Base-by-base conservation (phyloP, 371 early-diverging fungal species). In the Syncephalastrum sp. region DNA sequence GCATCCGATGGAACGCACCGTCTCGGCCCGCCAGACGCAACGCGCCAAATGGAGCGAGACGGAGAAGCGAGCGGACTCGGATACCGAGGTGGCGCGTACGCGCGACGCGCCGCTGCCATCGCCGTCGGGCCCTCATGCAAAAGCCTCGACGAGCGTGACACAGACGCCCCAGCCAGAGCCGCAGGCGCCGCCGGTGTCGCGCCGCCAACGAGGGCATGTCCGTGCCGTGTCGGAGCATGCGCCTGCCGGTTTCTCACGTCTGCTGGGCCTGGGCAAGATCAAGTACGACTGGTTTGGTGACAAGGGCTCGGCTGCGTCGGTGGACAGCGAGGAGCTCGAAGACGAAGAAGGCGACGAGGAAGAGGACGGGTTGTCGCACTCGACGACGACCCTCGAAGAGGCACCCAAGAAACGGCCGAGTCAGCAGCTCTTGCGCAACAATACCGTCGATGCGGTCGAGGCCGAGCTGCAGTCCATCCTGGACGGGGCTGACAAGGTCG, bases 391-490 rank as follows among this genome's bases (percentile, higher is more conserved):
- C 1, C 17, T 53, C 21, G 60, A 53, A 21, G 60, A 59, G 16
- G 23, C 38, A 2, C 38, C 38, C 38, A 33, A 33, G 12, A 33
- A 50, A 41, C 46, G 17, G 13, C 51, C 24, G 38, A 49, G 63
- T 6, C 68, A 62, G 15, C 52, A 49, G 21, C 50, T 69, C 3
- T 60, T 70, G 19, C 57, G 74, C 50, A 66, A 70, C 42, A 69
- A 75, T 24, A 85, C 83, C 6, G 75, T 87, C 15, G 81, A 82
- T 38, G 84, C 85, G 3, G 81, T 87, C 0, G 82, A 85, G 49
- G 87, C 85, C 8, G 85, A 79, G 21, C 56, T 87, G 14, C 70
- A 79, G 8, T 77, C 82, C 0, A 85, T 87, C 45, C 66, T 87
- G 50, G 82, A 81, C 53, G 69, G 70, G 2, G 57, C 61, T 29